A percentile compares a stretch with the other conserved stretches of the same genome.
Evolutionary conservation across 2,329 filamentous ascomycete genomes (phyloP).

Genomic region (Exophiala lecanii-corni): DNA sequence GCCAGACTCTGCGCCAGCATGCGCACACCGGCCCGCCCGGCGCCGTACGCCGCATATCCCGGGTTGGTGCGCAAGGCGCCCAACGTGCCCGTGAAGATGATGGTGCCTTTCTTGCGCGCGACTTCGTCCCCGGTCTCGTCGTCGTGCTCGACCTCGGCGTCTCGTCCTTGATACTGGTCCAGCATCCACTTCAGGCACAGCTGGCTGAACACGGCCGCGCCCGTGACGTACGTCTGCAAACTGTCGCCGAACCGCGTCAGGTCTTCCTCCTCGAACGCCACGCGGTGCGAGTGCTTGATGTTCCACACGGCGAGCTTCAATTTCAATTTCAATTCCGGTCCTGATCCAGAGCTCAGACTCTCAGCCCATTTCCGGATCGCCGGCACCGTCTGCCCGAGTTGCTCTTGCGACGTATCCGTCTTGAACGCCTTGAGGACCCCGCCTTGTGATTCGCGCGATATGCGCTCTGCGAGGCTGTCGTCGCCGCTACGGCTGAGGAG

Average conservation of each 20-base stretch:
- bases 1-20: conserved; percentile 54
- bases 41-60: conserved; percentile 53
- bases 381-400: conserved; percentile 46
- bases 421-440: conserved; percentile 50
- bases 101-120: conserved; percentile 52
- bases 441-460: conserved; percentile 43
- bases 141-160: no score
- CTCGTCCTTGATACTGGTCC: conserved; percentile 32
- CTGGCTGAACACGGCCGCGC: conserved; percentile 53
- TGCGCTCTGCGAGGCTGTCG: conserved; percentile 40
- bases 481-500: conserved; percentile 49
- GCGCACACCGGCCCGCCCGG: conserved; percentile 48
- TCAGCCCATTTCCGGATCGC: conserved; percentile 36
- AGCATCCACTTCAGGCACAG: conserved; percentile 41
- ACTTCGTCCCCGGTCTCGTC: conserved; percentile 37
- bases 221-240: conserved; percentile 51
- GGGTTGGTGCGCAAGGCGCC: conserved; percentile 52
- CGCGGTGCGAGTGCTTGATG: conserved; percentile 52
- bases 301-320: conserved; percentile 52
- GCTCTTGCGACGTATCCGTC: conserved; percentile 46
- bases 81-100: conserved; percentile 55
- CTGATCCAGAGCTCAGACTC: conserved; percentile 36
- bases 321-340: conserved; percentile 47
- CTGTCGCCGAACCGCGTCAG: conserved; percentile 46
- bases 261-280: conserved; percentile 53